Evolutionary conservation across 208 protist genomes (phyloP), one percentile per base, ranked within the genome.

Genomic region (Tritrichomonas musculus): DNA sequence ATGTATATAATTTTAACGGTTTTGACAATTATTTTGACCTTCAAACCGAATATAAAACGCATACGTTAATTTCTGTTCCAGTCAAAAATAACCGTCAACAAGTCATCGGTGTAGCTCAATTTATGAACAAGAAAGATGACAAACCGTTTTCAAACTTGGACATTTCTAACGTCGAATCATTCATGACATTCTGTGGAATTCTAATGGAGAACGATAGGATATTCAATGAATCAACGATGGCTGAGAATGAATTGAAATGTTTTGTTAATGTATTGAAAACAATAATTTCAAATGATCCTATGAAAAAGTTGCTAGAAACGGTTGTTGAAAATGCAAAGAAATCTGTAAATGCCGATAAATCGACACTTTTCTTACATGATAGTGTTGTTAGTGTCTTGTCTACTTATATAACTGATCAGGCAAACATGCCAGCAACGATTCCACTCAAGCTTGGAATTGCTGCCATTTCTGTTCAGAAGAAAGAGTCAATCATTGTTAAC

Each of bases 131-230:
- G 47, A 72, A 36, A 92, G 88, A 92, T 55, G 50, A 47, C 22
- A 92, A 64, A 50, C 88, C 88, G n/a, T 92, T 72, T 92, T 64
- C 50, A 11, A 69, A 64, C 30, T 20, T 73, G n/a, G 88, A 92
- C 33, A 41, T 72, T 5, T 30, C 27, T 14, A 73, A 73, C 20
- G 50, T 39, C 8, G 44, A 92, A 60, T 57, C 57, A 20, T n/a
- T 88, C 17, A 57, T 33, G 22, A 88, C 44, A 27, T 57, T 88
- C 0, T 39, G 41, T 17, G 77, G 77, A 5, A 57, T 88, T 27
- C 33, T 60, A 8, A 88, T 88, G 41, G 77, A 88, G 8, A 88
- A 88, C n/a, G 17, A 88, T 8, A 88, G n/a, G 17, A 88, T 57
- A 47, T 88, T 41, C 22, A 22, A 17, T 30, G 30, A 53, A 33